Evolutionary conservation across 2,329 filamentous ascomycete species (phyloP).

Genomic region (Colletotrichum tabaci): DNA sequence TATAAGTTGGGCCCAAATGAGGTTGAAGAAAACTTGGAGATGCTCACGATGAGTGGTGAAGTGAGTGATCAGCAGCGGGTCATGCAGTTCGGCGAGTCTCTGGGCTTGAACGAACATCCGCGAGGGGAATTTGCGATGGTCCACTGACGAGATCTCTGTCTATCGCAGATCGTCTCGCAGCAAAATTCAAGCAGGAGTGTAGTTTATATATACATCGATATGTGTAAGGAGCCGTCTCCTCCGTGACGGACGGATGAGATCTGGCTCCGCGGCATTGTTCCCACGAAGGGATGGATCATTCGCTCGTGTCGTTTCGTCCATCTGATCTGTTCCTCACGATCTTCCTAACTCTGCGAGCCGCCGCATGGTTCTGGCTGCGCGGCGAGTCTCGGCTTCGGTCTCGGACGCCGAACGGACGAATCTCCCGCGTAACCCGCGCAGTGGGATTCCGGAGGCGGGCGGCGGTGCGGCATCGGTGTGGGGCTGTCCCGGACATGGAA

Average conservation of each 20-base stretch:
- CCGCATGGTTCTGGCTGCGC: background rate
- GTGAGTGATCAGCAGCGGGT: too few species aligned
- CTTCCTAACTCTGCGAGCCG: background rate
- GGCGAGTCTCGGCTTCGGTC: background rate
- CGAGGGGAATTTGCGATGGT: background rate
- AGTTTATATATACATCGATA: background rate
- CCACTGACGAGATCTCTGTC: background rate
- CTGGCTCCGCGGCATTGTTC: background rate
- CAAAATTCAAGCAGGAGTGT: background rate
- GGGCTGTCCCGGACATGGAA: too few species aligned
- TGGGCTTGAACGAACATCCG: too few species aligned
- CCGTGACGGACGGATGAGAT: background rate
- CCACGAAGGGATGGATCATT: background rate
- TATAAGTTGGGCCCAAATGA: too few species aligned
- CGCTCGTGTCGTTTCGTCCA: background rate
- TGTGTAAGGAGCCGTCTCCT: background rate
- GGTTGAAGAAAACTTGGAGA: background rate
- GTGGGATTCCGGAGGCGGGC: background rate
- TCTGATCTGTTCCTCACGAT: background rate
- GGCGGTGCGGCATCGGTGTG: background rate
- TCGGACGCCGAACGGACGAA: conserved; percentile 12
- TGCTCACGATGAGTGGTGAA: background rate
- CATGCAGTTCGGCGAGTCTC: too few species aligned
- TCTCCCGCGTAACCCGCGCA: conserved; percentile 6
- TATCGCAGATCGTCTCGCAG: background rate